Evolutionary conservation across 2,329 filamentous ascomycete species (phyloP), one percentile per base, ranked within the genome.

Genomic region (Trichothecium roseum): DNA sequence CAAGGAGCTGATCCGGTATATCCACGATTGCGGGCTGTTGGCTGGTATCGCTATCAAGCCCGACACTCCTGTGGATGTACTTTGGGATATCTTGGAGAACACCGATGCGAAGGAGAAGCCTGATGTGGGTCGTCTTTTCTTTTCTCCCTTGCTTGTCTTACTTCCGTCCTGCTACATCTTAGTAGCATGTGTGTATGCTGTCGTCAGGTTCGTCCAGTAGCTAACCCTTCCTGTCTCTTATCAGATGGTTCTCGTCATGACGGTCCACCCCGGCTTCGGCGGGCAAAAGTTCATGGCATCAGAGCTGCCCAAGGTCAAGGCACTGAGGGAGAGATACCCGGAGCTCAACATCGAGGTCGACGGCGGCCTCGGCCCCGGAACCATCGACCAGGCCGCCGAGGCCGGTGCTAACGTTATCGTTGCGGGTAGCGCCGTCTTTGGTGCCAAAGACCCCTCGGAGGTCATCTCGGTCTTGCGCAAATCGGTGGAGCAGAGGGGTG

Each of bases 221-320:
- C n/a, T n/a, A n/a, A n/a, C n/a, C n/a, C n/a, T n/a, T n/a, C n/a
- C n/a, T n/a, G n/a, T n/a, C n/a, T n/a, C n/a, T n/a, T n/a, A n/a
- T n/a, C 43, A 95, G 89, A 98, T 98, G 91, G 87, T 94, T 27
- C 78, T 98, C 14, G 75, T 98, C 41, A 98, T 98, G 91, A 98
- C 91, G 1, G 91, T 98, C 30, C 77, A 98, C 62, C 91, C 91
- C 30, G 91, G 91, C 31, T 98, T 98, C 54, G 91, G 91, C 43
- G 91, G 91, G 6, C 91, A 98, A 57, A 95, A 94, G 55, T 98
- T 98, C 69, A 96, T 96, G 87, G 79, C 86, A 10, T 85, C 84
- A 6, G 86, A 94, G 64, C 75, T 98, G 46, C 87, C 89, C 54
- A 98, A 98, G 66, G 91, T 98, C 17, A 64, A 81, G 45, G 86